Conservation (phyloP, 2,329 filamentous ascomycete genomes). For the Hypocrella siamensis region DNA sequence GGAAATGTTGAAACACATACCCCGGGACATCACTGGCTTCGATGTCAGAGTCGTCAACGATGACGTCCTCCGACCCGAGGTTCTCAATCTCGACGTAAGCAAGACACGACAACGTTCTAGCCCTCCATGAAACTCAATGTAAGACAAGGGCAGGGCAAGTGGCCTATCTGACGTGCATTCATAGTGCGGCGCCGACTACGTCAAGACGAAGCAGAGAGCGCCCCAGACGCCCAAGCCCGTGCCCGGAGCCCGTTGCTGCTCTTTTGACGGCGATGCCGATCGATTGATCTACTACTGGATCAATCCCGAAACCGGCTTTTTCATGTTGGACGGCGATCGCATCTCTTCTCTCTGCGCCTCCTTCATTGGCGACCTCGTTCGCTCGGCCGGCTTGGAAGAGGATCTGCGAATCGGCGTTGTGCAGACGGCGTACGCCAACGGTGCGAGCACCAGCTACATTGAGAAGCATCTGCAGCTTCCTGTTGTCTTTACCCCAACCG, state of each 20-base stretch:
- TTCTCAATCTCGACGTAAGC: constrained; percentile 72
- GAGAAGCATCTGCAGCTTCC: constrained; percentile 76
- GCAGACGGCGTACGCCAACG: constrained; percentile 96
- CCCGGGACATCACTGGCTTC: constrained; percentile 51
- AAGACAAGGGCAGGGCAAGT: not conserved
- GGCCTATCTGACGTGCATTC: constrained; percentile 2
- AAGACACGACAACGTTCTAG: too few relatives aligned
- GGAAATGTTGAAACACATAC: constrained; percentile 73
- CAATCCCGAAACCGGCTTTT: constrained; percentile 69
- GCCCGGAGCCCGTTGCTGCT: constrained; percentile 67
- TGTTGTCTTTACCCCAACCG: constrained; percentile 84
- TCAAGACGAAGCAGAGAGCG: constrained; percentile 91
- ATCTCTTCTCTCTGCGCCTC: constrained; percentile 89
- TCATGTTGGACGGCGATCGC: constrained; percentile 88
- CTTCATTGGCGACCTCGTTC: constrained; percentile 80
- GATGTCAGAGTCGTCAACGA: constrained; percentile 85
- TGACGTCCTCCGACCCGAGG: constrained; percentile 77
- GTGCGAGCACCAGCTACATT: constrained; percentile 83
- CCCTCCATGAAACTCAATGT: not conserved
- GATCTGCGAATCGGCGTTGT: constrained; percentile 86
- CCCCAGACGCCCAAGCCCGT: constrained; percentile 69
- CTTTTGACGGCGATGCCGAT: constrained; percentile 89
- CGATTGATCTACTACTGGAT: constrained; percentile 90
- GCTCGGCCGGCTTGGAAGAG: constrained; percentile 60
- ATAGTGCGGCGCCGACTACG: constrained; percentile 85